phyloP scores from a whole-genome alignment of 179 eudicot genomes.

The Camellia oleifera region DNA sequence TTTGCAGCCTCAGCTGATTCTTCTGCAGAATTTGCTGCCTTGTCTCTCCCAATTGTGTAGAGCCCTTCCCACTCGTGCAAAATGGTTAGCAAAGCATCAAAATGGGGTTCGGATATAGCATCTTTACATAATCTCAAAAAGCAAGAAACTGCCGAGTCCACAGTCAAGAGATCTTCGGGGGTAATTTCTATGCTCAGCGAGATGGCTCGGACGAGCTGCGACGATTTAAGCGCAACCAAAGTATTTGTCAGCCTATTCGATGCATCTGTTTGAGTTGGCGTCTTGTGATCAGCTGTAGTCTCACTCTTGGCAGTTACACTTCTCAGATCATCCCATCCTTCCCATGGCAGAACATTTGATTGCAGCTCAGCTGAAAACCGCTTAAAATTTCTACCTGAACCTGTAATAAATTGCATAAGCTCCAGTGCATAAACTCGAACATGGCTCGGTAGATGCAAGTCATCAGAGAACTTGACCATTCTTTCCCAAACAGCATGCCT shows the following conservation, averaged over 20 bases:
- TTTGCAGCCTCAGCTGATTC: slow-evolving; percentile 34
- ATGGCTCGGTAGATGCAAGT: slow-evolving; percentile 71
- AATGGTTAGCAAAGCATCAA: slow-evolving; percentile 56
- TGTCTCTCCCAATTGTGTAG: slow-evolving; percentile 37
- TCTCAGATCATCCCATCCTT: slow-evolving; percentile 63
- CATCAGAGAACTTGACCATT: slow-evolving; percentile 69
- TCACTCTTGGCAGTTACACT: slow-evolving; percentile 27
- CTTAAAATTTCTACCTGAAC: slow-evolving; percentile 42
- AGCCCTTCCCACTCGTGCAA: slow-evolving; percentile 82
- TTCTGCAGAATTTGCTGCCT: slow-evolving; percentile 34
- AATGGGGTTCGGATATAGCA: slow-evolving; percentile 48
- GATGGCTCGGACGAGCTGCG: slow-evolving; percentile 63
- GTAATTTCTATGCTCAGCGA: slow-evolving; percentile 59
- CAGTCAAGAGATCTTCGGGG: slow-evolving; percentile 61
- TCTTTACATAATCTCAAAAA: slow-evolving; percentile 60
- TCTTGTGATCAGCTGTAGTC: slow-evolving; percentile 23
- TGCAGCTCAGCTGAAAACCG: slow-evolving; percentile 38
- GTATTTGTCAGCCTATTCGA: slow-evolving; percentile 63
- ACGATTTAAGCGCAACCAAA: slow-evolving; percentile 79
- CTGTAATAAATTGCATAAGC: slow-evolving; percentile 75
- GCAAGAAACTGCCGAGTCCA: slow-evolving; percentile 78
- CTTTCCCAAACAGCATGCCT: slow-evolving; percentile 85
- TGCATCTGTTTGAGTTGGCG: slow-evolving; percentile 38
- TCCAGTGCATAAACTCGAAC: slow-evolving; percentile 74
- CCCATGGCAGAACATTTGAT: slow-evolving; percentile 68